Conservation (phyloP, 2,329 filamentous ascomycete species). For the Diaporthe sp. region DNA sequence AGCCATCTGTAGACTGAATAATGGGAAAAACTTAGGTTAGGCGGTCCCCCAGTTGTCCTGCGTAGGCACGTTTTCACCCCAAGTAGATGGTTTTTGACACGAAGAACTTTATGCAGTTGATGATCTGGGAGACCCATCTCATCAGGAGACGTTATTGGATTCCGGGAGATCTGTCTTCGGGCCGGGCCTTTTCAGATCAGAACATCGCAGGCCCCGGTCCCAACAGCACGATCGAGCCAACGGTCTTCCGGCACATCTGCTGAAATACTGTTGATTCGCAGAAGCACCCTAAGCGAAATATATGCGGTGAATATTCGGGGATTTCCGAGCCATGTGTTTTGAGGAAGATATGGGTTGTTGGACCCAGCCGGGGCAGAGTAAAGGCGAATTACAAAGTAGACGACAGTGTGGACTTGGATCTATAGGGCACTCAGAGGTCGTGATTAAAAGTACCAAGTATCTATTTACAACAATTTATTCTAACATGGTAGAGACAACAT, state of each 20-base stretch:
- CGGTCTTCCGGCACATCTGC: not conserved
- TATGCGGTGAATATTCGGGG: not conserved
- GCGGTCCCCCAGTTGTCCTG: not conserved
- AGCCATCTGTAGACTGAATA: no score
- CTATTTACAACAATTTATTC: no score
- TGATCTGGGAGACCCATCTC: not conserved
- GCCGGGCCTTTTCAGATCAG: not conserved
- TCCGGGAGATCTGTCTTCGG: not conserved
- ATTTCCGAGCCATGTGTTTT: no score
- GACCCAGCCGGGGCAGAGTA: not conserved
- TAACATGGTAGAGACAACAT: no score
- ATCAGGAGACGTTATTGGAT: not conserved
- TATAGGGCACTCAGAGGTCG: not conserved
- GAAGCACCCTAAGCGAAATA: no score
- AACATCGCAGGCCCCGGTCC: not conserved
- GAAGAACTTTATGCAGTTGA: not conserved
- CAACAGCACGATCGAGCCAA: conserved; percentile 1
- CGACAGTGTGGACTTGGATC: not conserved
- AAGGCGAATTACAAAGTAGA: not conserved
- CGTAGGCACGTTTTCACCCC: no score
- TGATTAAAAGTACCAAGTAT: no score
- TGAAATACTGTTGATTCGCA: not conserved
- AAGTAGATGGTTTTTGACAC: not conserved
- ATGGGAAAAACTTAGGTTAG: no score
- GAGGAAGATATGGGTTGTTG: not conserved